A percentile compares a stretch with the other conserved stretches of the same genome.
Evolutionary conservation across 805 yeast genomes (phyloP).

Genomic region (Jamesozyma hellenica): DNA sequence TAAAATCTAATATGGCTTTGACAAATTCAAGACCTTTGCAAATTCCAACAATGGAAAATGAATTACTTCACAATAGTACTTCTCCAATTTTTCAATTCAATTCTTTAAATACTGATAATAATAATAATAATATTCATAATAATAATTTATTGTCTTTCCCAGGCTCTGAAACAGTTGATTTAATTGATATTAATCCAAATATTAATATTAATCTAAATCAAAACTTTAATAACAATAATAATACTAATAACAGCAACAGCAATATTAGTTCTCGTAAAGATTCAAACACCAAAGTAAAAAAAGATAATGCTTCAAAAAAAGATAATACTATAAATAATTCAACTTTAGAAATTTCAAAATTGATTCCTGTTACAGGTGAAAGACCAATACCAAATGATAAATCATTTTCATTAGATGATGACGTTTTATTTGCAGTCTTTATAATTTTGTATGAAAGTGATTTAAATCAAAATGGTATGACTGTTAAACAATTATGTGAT

Average conservation of each 20-base stretch:
- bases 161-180: constrained; percentile 12
- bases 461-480: constrained; percentile 65
- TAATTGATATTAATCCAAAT: constrained; percentile 15
- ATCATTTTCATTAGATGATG: constrained; percentile 46
- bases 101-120: constrained; percentile 10
- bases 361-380: constrained; percentile 72
- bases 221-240: not conserved
- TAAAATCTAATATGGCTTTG: constrained; percentile 40
- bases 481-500: constrained; percentile 83
- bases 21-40: constrained; percentile 58
- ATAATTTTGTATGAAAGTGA: constrained; percentile 62
- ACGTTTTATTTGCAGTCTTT: constrained; percentile 66
- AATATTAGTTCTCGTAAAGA: constrained; percentile 6
- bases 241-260: not conserved
- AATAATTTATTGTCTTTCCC: constrained; percentile 4
- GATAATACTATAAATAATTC: constrained; percentile 11
- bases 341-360: constrained; percentile 44
- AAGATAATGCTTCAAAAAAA: constrained; percentile 16
- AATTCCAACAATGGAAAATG: constrained; percentile 35
- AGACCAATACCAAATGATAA: constrained; percentile 63
- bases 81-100: constrained; percentile 28
- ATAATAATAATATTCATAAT: constrained; percentile 1
- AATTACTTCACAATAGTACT: constrained; percentile 23
- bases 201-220: constrained; percentile 1
- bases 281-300: constrained; percentile 5